Evolutionary conservation across 75 land plant genomes (phyloP).

Genomic region (Pinus tabuliformis): DNA sequence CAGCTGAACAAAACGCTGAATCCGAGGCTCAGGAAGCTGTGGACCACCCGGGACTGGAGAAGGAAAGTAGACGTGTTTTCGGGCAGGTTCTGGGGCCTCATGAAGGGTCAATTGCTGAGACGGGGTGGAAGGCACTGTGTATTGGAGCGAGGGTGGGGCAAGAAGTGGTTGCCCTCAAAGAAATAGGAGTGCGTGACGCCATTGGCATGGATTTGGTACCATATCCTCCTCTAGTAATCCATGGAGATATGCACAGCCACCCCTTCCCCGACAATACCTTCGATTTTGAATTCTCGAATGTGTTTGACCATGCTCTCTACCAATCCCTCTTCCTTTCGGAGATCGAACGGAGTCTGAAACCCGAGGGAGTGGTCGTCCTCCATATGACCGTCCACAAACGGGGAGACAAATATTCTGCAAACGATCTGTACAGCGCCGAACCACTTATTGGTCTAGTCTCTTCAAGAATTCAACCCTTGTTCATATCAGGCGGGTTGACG

Average conservation of each 20-base stretch:
- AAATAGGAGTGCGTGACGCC: conserved; percentile 65
- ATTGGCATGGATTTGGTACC: conserved; percentile 80
- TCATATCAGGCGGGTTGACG: conserved; percentile 49
- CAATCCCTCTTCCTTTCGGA: conserved; percentile 66
- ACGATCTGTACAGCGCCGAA: conserved; percentile 52
- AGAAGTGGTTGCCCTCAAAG: conserved; percentile 70
- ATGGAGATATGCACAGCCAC: conserved; percentile 80
- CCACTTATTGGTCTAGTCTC: conserved; percentile 40
- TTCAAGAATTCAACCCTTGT: conserved; percentile 64
- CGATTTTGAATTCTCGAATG: conserved; percentile 94
- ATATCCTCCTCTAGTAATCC: conserved; percentile 59
- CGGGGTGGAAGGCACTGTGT: conserved; percentile 54
- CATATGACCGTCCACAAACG: conserved; percentile 54
- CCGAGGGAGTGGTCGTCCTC: conserved; percentile 64
- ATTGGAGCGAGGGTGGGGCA: conserved; percentile 85
- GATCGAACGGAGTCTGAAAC: conserved; percentile 77
- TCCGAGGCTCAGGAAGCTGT: conserved; percentile 59
- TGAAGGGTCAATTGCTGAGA: conserved; percentile 22
- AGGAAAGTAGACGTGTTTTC: conserved; percentile 73
- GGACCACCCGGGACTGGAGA: conserved; percentile 82
- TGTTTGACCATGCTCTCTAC: conserved; percentile 82
- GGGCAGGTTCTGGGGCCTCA: conserved; percentile 38
- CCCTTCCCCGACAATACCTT: conserved; percentile 67
- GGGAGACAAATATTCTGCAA: conserved; percentile 73
- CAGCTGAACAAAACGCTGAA: conserved; percentile 76